phyloP scores from a whole-genome alignment of 1,284 basidiomycete species.

The Vanrija sp. region DNA sequence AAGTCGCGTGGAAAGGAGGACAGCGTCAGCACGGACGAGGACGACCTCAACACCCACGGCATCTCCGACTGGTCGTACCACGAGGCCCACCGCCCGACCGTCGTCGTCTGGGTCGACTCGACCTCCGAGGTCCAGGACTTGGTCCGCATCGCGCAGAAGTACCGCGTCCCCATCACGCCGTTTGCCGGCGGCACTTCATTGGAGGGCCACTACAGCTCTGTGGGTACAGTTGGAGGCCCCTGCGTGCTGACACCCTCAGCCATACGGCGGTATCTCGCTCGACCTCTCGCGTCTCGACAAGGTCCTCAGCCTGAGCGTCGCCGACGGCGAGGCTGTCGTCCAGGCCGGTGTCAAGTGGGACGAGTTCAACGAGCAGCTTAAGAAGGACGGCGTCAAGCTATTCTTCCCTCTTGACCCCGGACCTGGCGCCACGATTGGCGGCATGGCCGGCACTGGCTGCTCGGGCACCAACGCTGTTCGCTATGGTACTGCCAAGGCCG shows the following conservation, averaged over 20 bases:
- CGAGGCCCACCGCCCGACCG: conserved; percentile 43
- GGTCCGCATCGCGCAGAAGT: conserved; percentile 40
- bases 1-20: conserved; percentile 31
- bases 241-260: conserved; percentile 18
- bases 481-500: conserved; percentile 78
- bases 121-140: conserved; percentile 45
- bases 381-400: conserved; percentile 66
- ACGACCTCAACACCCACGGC: conserved; percentile 44
- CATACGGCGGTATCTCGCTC: conserved; percentile 71
- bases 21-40: conserved; percentile 41
- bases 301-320: conserved; percentile 61
- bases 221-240: conserved; percentile 15
- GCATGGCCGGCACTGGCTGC: conserved; percentile 78
- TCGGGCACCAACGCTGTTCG: conserved; percentile 74
- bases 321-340: conserved; percentile 74
- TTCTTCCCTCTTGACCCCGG: conserved; percentile 87
- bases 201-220: conserved; percentile 46
- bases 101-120: conserved; percentile 47
- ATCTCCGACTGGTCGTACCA: conserved; percentile 49
- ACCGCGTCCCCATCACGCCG: conserved; percentile 47
- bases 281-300: conserved; percentile 82
- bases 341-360: conserved; percentile 84
- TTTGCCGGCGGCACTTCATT: conserved; percentile 47
- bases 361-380: conserved; percentile 72
- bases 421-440: conserved; percentile 73